Evolutionary conservation across 495 filamentous ascomycete species (phyloP).

Genomic region (Xylaria sp.): DNA sequence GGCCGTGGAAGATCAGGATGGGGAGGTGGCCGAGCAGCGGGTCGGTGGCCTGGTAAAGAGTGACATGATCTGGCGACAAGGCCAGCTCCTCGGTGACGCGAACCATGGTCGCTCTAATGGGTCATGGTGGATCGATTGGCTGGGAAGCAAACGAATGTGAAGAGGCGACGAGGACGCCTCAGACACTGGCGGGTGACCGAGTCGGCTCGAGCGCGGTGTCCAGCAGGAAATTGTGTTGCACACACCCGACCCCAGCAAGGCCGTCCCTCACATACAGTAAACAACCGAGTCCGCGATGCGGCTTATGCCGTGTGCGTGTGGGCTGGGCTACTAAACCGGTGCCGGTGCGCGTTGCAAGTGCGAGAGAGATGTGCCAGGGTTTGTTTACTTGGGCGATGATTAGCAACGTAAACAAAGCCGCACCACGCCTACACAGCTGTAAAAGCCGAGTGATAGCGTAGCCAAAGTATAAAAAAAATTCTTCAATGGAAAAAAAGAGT

Average conservation of each 20-base stretch:
- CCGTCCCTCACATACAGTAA: conserved; percentile 15
- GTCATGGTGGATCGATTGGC: conserved; percentile 41
- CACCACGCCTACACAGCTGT: not conserved
- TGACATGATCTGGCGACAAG: conserved; percentile 76
- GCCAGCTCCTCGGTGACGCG: conserved; percentile 68
- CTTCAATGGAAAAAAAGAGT: not conserved
- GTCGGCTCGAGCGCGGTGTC: conserved; percentile 8
- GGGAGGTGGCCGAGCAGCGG: conserved; percentile 74
- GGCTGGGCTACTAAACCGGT: conserved; percentile 1
- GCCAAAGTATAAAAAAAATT: not conserved
- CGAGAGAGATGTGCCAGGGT: conserved; percentile 11
- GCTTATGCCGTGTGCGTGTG: conserved; percentile 23
- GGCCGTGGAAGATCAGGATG: conserved; percentile 83
- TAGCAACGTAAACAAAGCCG: conserved; percentile 24
- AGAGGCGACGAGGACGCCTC: conserved; percentile 16
- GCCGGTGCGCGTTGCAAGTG: conserved; percentile 12
- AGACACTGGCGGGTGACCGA: conserved; percentile 16
- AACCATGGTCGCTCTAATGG: conserved; percentile 66
- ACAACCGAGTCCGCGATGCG: conserved; percentile 21
- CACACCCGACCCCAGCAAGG: conserved; percentile 15
- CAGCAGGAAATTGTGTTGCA: conserved; percentile 5
- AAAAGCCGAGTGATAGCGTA: not conserved
- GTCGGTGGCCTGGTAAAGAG: conserved; percentile 82
- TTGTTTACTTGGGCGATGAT: conserved; percentile 26
- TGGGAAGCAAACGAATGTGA: conserved; percentile 32